A percentile compares a stretch with the other conserved stretches of the same genome.
These are phyloP conservation scores for Stephanodiscus minutulus DNA, from an alignment of 108 stramenopile genomes.

Conservation along the genomic window DNA sequence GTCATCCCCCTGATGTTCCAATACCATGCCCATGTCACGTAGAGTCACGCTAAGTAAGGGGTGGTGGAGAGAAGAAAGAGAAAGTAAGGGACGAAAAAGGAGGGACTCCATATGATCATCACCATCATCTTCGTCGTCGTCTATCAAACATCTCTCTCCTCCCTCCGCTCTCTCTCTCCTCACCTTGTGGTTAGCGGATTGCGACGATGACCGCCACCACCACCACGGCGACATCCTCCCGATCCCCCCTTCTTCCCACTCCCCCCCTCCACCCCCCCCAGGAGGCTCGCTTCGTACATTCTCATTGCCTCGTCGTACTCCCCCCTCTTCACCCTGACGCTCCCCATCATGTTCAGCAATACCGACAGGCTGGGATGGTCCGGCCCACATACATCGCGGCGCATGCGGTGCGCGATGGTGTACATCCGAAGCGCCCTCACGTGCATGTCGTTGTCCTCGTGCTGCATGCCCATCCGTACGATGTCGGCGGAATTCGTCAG, in stretches of 20 bases:
- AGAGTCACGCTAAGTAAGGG: conserved; percentile 78
- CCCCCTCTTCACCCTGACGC: conserved; percentile 76
- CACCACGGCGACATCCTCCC: conserved; percentile 21
- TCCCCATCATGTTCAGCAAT: conserved; percentile 83
- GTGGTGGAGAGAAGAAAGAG: no score
- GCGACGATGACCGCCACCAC: background rate
- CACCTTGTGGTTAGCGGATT: conserved; percentile 48
- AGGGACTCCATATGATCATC: no score
- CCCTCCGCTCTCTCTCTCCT: background rate
- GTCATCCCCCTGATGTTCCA: conserved; percentile 65
- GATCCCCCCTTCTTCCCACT: conserved; percentile 13
- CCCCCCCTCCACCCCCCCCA: conserved; percentile 48
- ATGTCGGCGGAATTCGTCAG: conserved; percentile 77
- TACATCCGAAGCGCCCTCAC: conserved; percentile 82
- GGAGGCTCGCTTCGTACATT: conserved; percentile 73
- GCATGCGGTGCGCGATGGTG: conserved; percentile 86
- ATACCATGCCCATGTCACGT: conserved; percentile 85
- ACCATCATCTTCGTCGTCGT: no score
- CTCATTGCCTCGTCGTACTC: conserved; percentile 79
- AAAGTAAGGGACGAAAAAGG: conserved; percentile 17
- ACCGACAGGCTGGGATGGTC: conserved; percentile 77
- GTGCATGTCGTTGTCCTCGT: conserved; percentile 61
- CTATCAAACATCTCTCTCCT: no score
- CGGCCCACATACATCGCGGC: conserved; percentile 66
- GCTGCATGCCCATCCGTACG: conserved; percentile 62